phyloP scores from a whole-genome alignment of 2,329 filamentous ascomycete species.

The Furcasterigmium furcatum region DNA sequence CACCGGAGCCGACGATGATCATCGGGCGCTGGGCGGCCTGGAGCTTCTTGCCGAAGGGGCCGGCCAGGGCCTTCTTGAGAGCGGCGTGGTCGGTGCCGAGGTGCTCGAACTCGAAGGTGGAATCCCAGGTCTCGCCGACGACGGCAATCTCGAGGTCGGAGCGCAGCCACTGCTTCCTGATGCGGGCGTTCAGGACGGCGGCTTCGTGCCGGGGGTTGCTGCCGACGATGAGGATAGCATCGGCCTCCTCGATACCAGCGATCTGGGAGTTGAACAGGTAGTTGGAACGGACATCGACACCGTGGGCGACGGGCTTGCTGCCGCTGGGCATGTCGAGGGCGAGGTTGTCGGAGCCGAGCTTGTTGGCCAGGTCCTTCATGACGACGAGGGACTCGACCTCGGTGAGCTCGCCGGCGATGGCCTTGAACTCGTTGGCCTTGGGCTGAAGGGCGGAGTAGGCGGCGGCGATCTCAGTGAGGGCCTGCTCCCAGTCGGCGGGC shows the following conservation, averaged over 20 bases:
- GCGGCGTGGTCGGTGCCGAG: constrained; percentile 76
- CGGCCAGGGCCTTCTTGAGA: constrained; percentile 80
- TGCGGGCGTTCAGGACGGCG: constrained; percentile 90
- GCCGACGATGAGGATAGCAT: constrained; percentile 86
- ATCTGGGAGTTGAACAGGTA: constrained; percentile 97
- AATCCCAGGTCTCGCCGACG: constrained; percentile 86
- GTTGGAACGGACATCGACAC: constrained; percentile 89
- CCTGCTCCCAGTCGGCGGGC: constrained; percentile 93
- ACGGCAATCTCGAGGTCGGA: constrained; percentile 92
- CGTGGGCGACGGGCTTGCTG: constrained; percentile 81
- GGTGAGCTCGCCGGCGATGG: constrained; percentile 83
- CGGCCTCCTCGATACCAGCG: constrained; percentile 88
- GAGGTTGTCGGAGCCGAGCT: constrained; percentile 92
- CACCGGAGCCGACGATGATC: constrained; percentile 92
- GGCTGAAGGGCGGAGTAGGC: constrained; percentile 78
- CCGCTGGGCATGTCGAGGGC: constrained; percentile 88
- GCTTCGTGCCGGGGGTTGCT: constrained; percentile 96
- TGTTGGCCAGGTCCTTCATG: constrained; percentile 96
- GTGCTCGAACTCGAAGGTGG: constrained; percentile 93
- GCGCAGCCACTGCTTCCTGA: constrained; percentile 95
- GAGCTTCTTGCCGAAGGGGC: constrained; percentile 90
- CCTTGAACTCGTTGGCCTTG: constrained; percentile 93
- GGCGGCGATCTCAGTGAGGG: constrained; percentile 78
- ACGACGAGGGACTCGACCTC: constrained; percentile 94
- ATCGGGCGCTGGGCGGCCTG: constrained; percentile 85